Evolutionary conservation across 2,329 filamentous ascomycete genomes (phyloP).

Genomic region (Sordariomycetes sp.): DNA sequence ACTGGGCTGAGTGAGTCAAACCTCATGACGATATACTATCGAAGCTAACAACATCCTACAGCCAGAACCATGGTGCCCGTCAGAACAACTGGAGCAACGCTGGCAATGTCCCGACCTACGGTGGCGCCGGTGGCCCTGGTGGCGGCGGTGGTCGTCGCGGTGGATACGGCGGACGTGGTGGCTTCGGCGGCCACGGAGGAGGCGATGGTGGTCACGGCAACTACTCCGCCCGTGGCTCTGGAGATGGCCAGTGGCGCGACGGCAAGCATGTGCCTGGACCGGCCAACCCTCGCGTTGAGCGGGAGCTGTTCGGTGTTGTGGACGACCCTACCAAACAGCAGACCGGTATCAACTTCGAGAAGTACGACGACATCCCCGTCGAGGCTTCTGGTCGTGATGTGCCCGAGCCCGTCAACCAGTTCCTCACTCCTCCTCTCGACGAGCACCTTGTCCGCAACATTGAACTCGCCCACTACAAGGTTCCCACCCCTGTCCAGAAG

Average conservation of each 20-base stretch:
- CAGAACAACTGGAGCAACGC: conserved; percentile 23
- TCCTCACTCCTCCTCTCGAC: conserved; percentile 92
- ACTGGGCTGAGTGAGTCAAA: conserved; percentile 51
- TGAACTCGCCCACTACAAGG: conserved; percentile 85
- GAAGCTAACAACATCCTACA: conserved; percentile 8
- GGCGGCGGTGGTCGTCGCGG: conserved; percentile 24
- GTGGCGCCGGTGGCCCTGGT: conserved; percentile 22
- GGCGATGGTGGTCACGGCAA: conserved; percentile 41
- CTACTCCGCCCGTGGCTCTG: conserved; percentile 65
- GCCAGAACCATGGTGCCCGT: conserved; percentile 20
- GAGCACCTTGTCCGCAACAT: conserved; percentile 92
- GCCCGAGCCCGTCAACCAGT: conserved; percentile 81
- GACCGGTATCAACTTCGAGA: conserved; percentile 99
- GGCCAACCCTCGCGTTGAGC: conserved; percentile 80
- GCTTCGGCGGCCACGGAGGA: conserved; percentile 21
- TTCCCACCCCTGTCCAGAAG: conserved; percentile 95
- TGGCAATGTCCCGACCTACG: conserved; percentile 12
- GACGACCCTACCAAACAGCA: conserved; percentile 94
- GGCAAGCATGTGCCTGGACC: conserved; percentile 94
- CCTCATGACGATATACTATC: conserved; percentile 8
- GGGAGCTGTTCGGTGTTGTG: conserved; percentile 83
- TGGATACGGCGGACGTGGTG: conserved; percentile 25
- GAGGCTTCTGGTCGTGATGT: conserved; percentile 92
- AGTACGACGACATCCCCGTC: conserved; percentile 98
- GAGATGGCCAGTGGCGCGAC: conserved; percentile 92